Percentiles rank a stretch among this genome's conserved stretches.
phyloP scores from a whole-genome alignment of 2,329 filamentous ascomycete species.

The Grosmannia penicillata region DNA sequence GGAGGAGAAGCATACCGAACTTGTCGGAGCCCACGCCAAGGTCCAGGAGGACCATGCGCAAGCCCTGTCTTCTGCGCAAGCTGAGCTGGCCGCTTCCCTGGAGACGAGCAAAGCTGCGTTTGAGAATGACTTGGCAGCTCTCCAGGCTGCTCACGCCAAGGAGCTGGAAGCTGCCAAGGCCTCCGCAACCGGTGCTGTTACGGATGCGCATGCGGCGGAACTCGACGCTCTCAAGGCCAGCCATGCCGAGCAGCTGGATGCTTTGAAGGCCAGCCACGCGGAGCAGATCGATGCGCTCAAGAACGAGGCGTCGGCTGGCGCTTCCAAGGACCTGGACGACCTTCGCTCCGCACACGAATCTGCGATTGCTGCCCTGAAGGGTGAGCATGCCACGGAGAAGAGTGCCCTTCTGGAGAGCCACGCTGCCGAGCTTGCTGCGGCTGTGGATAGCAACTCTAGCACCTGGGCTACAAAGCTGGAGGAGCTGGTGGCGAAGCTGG shows the following conservation, averaged over 20 bases:
- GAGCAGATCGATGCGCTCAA: conserved; percentile 22
- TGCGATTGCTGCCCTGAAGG: conserved; percentile 26
- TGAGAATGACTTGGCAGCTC: conserved; percentile 36
- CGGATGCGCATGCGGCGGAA: conserved; percentile 31
- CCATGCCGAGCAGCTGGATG: conserved; percentile 31
- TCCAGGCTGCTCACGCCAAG: conserved; percentile 42
- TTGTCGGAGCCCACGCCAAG: conserved; percentile 13
- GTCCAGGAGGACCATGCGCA: conserved; percentile 23
- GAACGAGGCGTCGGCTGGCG: conserved; percentile 16
- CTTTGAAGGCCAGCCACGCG: conserved; percentile 28
- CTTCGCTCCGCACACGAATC: conserved; percentile 29
- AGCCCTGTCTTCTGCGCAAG: conserved; percentile 26
- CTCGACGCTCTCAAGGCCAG: conserved; percentile 37
- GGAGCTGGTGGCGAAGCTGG: conserved; percentile 20
- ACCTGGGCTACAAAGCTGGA: conserved; percentile 16
- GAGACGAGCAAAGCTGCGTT: conserved; percentile 37
- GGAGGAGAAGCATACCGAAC: conserved; percentile 39
- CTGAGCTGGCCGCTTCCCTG: conserved; percentile 30
- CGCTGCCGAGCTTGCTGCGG: conserved; percentile 15
- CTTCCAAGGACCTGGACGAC: conserved; percentile 19
- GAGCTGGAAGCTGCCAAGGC: conserved; percentile 42
- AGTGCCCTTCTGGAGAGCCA: conserved; percentile 20
- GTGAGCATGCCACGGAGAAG: conserved; percentile 23
- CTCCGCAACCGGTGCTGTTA: conserved; percentile 31
- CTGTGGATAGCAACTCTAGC: conserved; percentile 12